A percentile compares a stretch with the other conserved stretches of the same genome.
Evolutionary conservation across 768 basidiomycete species (phyloP).

Genomic region (Aureoboletus auriporus): DNA sequence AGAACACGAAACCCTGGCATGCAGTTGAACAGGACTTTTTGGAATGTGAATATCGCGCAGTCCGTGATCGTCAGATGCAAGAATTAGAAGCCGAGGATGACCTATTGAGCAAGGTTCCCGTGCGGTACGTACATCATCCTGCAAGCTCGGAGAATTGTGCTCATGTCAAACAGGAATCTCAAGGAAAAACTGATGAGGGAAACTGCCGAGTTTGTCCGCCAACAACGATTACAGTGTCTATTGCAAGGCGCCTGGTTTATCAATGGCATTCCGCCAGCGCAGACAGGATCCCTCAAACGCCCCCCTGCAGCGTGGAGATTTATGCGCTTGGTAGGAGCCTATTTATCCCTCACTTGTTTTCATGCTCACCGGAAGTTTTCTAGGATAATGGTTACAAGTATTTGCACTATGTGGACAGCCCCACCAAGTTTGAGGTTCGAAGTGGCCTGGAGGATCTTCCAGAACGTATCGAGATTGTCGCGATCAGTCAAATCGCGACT

Average conservation of each 20-base stretch:
- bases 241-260: conserved; percentile 92
- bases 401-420: conserved; percentile 82
- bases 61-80: conserved; percentile 85
- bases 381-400: conserved; percentile 78
- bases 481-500: conserved; percentile 76
- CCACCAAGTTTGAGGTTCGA: conserved; percentile 73
- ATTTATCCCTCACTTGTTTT: neutral
- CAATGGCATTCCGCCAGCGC: conserved; percentile 58
- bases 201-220: conserved; percentile 84
- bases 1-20: conserved; percentile 76
- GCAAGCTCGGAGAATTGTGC: neutral
- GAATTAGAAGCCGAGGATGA: conserved; percentile 89
- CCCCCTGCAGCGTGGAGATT: conserved; percentile 78
- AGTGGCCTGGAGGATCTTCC: conserved; percentile 84
- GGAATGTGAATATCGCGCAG: conserved; percentile 79
- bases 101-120: conserved; percentile 77
- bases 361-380: neutral
- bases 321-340: conserved; percentile 64
- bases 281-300: conserved; percentile 44
- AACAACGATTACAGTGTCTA: conserved; percentile 85
- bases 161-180: conserved; percentile 56
- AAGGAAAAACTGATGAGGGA: conserved; percentile 85
- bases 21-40: conserved; percentile 78
- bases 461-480: conserved; percentile 76
- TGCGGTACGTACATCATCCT: conserved; percentile 52